Percentiles rank a stretch among this genome's conserved stretches.
These are phyloP conservation scores for Fonsecaea monophora DNA, from an alignment of 2,329 filamentous ascomycete species.

Conservation along the genomic window DNA sequence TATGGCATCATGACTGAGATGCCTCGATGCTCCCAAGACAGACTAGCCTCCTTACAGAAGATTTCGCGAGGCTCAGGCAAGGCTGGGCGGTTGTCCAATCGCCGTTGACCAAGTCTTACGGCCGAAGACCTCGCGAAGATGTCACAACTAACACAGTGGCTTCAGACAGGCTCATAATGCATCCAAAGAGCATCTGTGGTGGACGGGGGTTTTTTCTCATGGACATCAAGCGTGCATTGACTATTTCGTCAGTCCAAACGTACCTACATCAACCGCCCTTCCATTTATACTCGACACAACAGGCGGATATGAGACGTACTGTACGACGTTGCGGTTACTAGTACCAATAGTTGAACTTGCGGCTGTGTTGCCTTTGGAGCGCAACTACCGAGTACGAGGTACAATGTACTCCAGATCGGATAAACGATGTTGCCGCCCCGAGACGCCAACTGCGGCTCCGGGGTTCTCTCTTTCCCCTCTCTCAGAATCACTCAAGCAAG, in stretches of 20 bases:
- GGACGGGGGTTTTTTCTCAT: no score
- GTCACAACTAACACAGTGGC: neutral
- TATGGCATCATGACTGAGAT: neutral
- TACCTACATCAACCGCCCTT: no score
- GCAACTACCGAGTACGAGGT: no score
- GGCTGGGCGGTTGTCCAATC: neutral
- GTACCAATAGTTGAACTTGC: no score
- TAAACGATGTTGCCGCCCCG: slow-evolving; percentile 12
- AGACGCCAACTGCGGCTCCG: slow-evolving; percentile 6
- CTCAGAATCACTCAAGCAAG: neutral
- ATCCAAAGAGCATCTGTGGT: no score
- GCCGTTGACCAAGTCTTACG: slow-evolving; percentile 5
- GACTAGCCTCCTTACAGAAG: neutral
- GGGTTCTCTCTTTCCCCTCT: neutral
- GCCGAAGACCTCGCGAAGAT: slow-evolving; percentile 21
- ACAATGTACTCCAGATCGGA: slow-evolving; percentile 11
- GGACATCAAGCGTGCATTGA: no score
- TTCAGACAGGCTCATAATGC: neutral
- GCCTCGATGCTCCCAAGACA: neutral
- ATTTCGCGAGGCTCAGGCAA: neutral
- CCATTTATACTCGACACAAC: no score
- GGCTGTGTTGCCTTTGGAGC: no score
- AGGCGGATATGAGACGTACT: no score
- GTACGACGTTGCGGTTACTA: no score
- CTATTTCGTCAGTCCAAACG: no score